These are phyloP conservation scores for Fusarium dimerum DNA, from an alignment of 2,329 filamentous ascomycete species.

Conservation along the genomic window DNA sequence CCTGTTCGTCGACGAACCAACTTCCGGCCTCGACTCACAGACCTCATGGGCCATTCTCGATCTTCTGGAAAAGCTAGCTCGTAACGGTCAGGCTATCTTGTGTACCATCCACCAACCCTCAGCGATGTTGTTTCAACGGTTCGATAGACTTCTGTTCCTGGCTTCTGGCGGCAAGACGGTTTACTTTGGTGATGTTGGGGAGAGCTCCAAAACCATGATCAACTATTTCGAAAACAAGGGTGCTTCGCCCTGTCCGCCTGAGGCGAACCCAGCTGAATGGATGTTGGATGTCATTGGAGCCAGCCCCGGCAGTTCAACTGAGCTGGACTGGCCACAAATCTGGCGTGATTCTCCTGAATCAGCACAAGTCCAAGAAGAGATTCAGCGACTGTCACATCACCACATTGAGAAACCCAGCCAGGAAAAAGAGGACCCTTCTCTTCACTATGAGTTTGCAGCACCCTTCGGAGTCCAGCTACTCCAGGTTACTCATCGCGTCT, in stretches of 20 bases:
- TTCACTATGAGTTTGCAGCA: constrained; percentile 36
- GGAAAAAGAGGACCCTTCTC: constrained; percentile 8
- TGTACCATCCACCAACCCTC: constrained; percentile 55
- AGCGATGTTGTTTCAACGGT: constrained; percentile 49
- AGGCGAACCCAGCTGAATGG: constrained; percentile 68
- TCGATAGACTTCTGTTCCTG: constrained; percentile 62
- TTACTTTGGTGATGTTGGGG: constrained; percentile 65
- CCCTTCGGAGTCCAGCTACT: constrained; percentile 32
- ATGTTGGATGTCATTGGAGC: constrained; percentile 54
- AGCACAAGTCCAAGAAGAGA: constrained; percentile 32
- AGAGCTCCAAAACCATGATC: constrained; percentile 53
- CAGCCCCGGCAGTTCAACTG: constrained; percentile 50
- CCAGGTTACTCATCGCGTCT: constrained; percentile 38
- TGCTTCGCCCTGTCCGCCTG: constrained; percentile 50
- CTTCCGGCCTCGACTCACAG: constrained; percentile 60
- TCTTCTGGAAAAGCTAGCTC: constrained; percentile 59
- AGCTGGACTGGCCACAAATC: constrained; percentile 39
- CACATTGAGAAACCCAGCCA: constrained; percentile 1
- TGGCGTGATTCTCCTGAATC: constrained; percentile 39
- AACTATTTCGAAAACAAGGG: constrained; percentile 65
- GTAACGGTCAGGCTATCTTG: constrained; percentile 48
- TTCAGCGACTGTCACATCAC: constrained; percentile 26
- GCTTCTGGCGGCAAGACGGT: constrained; percentile 62
- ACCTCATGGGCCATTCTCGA: constrained; percentile 60
- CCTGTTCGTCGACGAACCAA: constrained; percentile 60